phyloP scores from a whole-genome alignment of 164 flowering plant species.

The Vitis riparia region DNA sequence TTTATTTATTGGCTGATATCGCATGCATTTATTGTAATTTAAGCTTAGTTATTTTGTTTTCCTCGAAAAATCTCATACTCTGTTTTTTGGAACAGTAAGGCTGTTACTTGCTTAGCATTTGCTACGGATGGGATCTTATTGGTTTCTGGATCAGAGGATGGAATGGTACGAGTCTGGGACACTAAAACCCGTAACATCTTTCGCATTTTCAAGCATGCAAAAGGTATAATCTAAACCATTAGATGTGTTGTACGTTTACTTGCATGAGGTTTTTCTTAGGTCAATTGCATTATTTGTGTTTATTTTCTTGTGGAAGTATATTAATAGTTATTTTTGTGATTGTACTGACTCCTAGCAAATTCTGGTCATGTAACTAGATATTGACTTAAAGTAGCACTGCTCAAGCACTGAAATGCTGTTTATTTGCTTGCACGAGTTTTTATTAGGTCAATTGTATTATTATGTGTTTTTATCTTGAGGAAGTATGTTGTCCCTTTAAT shows the following conservation, averaged over 20 bases:
- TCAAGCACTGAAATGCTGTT: no score
- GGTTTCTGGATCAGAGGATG: conserved; percentile 92
- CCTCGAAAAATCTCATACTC: not conserved
- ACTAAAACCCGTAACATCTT: conserved; percentile 49
- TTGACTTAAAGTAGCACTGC: not conserved
- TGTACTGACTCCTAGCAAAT: not conserved
- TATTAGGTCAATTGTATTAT: no score
- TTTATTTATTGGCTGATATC: not conserved
- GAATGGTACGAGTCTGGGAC: conserved; percentile 74
- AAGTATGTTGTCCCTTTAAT: no score
- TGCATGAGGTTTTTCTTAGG: not conserved
- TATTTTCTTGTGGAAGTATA: not conserved
- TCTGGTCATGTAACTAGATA: not conserved
- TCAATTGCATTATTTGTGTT: not conserved
- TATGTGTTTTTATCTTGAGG: no score
- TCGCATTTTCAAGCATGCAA: conserved; percentile 67
- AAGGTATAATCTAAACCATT: conserved; percentile 45
- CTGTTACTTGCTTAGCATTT: conserved; percentile 72
- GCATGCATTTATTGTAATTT: not conserved
- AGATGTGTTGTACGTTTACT: not conserved
- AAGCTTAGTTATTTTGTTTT: not conserved
- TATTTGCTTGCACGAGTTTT: no score
- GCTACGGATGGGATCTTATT: conserved; percentile 49
- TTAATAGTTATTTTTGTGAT: not conserved
- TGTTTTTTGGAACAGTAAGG: conserved; percentile 53